Base-by-base conservation (phyloP, 208 protist genomes). In the Trypanosoma platydactyli region DNA sequence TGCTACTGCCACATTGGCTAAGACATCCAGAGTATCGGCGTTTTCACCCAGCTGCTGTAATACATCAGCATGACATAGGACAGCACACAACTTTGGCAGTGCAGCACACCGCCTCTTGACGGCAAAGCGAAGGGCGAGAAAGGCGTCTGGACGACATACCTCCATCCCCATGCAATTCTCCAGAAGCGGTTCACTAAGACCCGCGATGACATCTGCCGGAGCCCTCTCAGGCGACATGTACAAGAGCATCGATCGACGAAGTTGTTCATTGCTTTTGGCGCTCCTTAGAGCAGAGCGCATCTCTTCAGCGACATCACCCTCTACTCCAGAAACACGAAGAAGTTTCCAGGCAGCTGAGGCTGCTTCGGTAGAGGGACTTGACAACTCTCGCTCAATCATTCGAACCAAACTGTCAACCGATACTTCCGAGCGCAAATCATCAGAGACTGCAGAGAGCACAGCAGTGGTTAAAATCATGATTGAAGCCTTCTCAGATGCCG, bases 101-200 rank as follows among this genome's bases (percentile, higher is more conserved):
- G 42, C 35, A 20, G 35, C 60, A 42, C 27, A 49, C 49, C 56
- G 40, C 49, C 51, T 27, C 22, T 63, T 50, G 20, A 77, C 67
- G 49, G 64, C 54, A 58, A 93, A 83, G 27, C 62, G 57, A 29
- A 96, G 81, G 13, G 78, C 76, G 18, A 96, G 76, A 64, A 91
- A 96, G 16, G 91, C 91, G 52, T 91, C 86, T n/a, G 91, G 84
- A 16, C 91, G 85, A 15, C 65, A 73, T 59, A 91, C 84, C 46
- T 92, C 76, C 50, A 91, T 77, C 68, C 91, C 84, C 27, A 72
- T 79, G 76, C 91, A 96, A 54, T 87, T 76, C 56, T 72, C 68
- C 52, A 94, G 66, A 18, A 96, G 64, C 24, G 73, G 73, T 30
- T 58, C 59, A 0, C 76, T 53, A 25, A 94, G 74, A 13, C 42